Evolutionary conservation across 2,329 filamentous ascomycete genomes (phyloP).

Genomic region (Mariannaea elegans): DNA sequence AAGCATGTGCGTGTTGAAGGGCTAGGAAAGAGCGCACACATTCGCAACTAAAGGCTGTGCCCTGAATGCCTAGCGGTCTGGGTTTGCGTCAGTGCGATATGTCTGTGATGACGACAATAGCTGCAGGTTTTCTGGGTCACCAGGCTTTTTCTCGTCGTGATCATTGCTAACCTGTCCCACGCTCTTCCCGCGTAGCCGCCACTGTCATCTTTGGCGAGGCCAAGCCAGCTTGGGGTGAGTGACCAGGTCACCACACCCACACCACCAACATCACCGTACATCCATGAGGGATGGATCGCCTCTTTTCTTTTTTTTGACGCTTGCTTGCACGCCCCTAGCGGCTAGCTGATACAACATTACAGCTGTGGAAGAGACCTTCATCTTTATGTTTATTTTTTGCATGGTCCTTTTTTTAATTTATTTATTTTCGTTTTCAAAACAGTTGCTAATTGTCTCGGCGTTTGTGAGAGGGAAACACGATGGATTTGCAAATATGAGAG

Average conservation of each 20-base stretch:
- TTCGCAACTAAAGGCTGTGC: background rate
- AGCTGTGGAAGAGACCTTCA: too few relatives aligned
- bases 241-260: slow-evolving; percentile 7
- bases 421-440: too few relatives aligned
- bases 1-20: background rate
- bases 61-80: slow-evolving; percentile 1
- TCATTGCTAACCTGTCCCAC: background rate
- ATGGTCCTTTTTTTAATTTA: too few relatives aligned
- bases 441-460: too few relatives aligned
- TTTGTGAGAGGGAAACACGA: too few relatives aligned
- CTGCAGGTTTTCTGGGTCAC: background rate
- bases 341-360: too few relatives aligned
- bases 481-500: too few relatives aligned
- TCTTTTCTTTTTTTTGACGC: background rate
- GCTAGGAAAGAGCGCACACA: background rate
- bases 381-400: too few relatives aligned
- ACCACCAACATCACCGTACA: background rate
- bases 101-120: background rate
- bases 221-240: slow-evolving; percentile 3
- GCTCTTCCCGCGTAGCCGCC: too few relatives aligned
- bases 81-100: background rate
- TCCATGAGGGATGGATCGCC: background rate
- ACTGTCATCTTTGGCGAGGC: background rate
- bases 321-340: too few relatives aligned
- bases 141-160: background rate